Conservation (phyloP, 2,329 filamentous ascomycete species). For the Fonsecaea nubica region DNA sequence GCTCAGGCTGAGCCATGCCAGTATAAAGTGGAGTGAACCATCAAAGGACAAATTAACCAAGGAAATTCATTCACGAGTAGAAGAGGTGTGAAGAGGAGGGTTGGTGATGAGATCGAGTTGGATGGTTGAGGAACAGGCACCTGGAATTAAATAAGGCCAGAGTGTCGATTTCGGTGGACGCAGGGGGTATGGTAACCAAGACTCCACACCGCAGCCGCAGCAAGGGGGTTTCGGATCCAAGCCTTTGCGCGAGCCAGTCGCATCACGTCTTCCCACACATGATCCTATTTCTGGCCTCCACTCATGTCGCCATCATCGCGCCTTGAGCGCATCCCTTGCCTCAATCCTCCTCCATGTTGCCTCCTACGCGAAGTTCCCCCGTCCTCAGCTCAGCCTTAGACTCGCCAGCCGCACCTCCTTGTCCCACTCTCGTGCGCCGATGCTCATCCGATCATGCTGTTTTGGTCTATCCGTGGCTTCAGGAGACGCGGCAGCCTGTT, state of each 20-base stretch:
- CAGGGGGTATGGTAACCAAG: slow-evolving; percentile 11
- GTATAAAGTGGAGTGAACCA: slow-evolving; percentile 29
- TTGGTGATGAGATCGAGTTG: slow-evolving; percentile 17
- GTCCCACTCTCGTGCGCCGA: slow-evolving; percentile 24
- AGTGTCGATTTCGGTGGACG: slow-evolving; percentile 29
- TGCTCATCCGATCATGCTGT: slow-evolving; percentile 3
- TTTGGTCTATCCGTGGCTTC: slow-evolving; percentile 8
- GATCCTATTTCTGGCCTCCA: slow-evolving; percentile 32
- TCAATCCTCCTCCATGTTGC: slow-evolving; percentile 10
- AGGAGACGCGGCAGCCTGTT: slow-evolving; percentile 7
- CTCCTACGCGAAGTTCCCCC: slow-evolving; percentile 24
- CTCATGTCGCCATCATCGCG: slow-evolving; percentile 27
- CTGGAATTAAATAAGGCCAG: slow-evolving; percentile 37
- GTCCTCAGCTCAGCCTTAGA: slow-evolving; percentile 33
- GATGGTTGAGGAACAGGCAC: slow-evolving; percentile 30
- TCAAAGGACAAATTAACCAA: slow-evolving; percentile 14
- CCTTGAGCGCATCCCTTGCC: background rate
- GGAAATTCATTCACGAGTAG: slow-evolving; percentile 2
- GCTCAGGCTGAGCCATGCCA: slow-evolving; percentile 24
- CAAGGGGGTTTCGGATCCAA: slow-evolving; percentile 1
- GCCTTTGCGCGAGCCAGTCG: background rate
- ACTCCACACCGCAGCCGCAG: background rate
- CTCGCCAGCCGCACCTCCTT: slow-evolving; percentile 29
- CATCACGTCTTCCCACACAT: slow-evolving; percentile 7
- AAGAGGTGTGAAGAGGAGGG: slow-evolving; percentile 15